These are phyloP conservation scores for Beauveria sp. DNA, from an alignment of 2,329 filamentous ascomycete species.

Conservation along the genomic window DNA sequence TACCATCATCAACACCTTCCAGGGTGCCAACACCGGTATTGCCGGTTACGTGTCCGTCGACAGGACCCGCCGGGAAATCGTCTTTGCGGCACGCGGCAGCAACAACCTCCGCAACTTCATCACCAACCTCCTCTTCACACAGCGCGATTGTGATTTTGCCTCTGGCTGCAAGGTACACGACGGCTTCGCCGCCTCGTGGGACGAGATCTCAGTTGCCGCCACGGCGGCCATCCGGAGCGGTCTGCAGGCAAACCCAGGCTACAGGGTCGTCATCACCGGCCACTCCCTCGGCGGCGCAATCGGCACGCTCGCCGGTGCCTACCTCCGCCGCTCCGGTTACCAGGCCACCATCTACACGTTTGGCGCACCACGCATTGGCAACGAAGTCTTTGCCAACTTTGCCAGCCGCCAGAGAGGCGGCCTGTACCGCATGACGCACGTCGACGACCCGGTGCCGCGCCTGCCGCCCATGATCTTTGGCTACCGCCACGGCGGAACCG, in stretches of 20 bases:
- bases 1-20: slow-evolving; percentile 35
- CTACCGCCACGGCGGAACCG: slow-evolving; percentile 60
- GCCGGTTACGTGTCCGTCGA: slow-evolving; percentile 46
- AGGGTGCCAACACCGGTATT: slow-evolving; percentile 35
- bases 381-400: slow-evolving; percentile 44
- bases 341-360: slow-evolving; percentile 54
- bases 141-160: slow-evolving; percentile 21
- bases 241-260: slow-evolving; percentile 38
- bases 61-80: slow-evolving; percentile 40
- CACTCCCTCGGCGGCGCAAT: slow-evolving; percentile 64
- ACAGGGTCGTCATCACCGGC: slow-evolving; percentile 51
- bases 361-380: slow-evolving; percentile 59
- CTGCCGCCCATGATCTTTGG: slow-evolving; percentile 54
- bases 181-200: slow-evolving; percentile 55
- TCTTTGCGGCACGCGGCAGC: slow-evolving; percentile 54
- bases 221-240: slow-evolving; percentile 37
- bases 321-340: slow-evolving; percentile 42
- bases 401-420: slow-evolving; percentile 43
- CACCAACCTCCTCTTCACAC: slow-evolving; percentile 37
- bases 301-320: slow-evolving; percentile 50
- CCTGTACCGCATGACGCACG: slow-evolving; percentile 60
- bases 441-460: slow-evolving; percentile 58
- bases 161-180: slow-evolving; percentile 43
- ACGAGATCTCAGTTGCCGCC: slow-evolving; percentile 38
- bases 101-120: slow-evolving; percentile 54